Evolutionary conservation across 169 alveolate species (phyloP), one percentile per base, ranked within the genome.

Genomic region (Plasmodium fragile): DNA sequence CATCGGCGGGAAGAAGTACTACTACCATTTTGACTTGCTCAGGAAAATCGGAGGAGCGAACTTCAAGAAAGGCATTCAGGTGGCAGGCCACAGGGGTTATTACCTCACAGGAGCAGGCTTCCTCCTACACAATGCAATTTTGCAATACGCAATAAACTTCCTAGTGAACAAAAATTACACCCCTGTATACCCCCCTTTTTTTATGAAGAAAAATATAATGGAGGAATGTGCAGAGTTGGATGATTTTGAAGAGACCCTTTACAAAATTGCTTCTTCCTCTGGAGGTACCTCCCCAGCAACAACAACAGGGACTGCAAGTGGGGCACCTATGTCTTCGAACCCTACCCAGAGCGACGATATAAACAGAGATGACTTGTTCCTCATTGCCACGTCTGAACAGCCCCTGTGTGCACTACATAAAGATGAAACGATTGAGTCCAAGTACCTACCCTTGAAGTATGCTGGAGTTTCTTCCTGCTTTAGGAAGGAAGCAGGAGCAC

Each of bases 401-500:
- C 99, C 99, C 18, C 96, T 99, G 41, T 98, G 99, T 65, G 99
- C 99, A 32, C 95, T 98, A 94, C 99, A 99, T 95, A 92, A 97
- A 84, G 97, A 97, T 82, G 98, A 97, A 79, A 85, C 97, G 32
- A 82, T 97, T 52, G 98, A 97, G 45, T 97, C 95, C 25, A 96
- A 96, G 78, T 94, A 94, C 81, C 91, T 98, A 16, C 99, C 99
- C 25, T 77, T 98, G n/a, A 97, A 97, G 93, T 99, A 98, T 92
- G 99, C 99, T 0, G 99, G 99, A 5, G 73, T 96, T 53, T 98
- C 99, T 65, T 96, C 99, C 4, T 99, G 99, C 83, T 99, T 99
- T 97, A 97, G 99, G 91, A 98, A 98, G 96, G 99, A 99, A 96
- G 99, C 99, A n/a, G 99, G 99, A 16, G 99, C 99, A 45, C 99